Evolutionary conservation across 345 rosid genomes (phyloP), one percentile per base, ranked within the genome.

Genomic region (Lumnitzera littorea): DNA sequence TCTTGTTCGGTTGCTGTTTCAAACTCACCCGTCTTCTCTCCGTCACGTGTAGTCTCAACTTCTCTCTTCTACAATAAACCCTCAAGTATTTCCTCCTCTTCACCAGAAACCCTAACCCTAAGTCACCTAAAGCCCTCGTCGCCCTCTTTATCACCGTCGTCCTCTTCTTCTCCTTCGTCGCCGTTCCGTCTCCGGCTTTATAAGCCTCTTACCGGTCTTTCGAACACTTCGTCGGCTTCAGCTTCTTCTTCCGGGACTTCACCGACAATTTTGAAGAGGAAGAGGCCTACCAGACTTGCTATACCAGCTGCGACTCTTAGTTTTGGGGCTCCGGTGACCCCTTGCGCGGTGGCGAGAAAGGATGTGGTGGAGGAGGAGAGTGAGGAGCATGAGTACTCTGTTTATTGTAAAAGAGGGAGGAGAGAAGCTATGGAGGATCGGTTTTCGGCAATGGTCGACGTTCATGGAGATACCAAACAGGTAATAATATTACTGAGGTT

Each of bases 341-440:
- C 80, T 13, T 64, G 43, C 11, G 43, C 72, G 14, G 76, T 67
- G 0, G 75, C 36, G 13, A 53, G 55, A 31, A 74, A 77, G 43
- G 87, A 74, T 10, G 63, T 71, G 73, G 59, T 75, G 15, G 76
- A 53, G 68, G 68, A 68, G 53, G 92, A 86, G 76, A 79, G 63
- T 0, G 89, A 82, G 47, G 87, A 84, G 49, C 72, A 66, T 56
- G 95, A 82, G 12, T 89, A 82, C 53, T 82, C 89, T 9, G 96
- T 92, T 53, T 85, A 71, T 68, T 89, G 98, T 62, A 89, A 89
- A 76, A 80, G 78, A 82, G 98, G 98, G 24, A 85, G 89, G 74
- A 82, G 95, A 73, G 92, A 81, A 55, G 81, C 83, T 54, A 85
- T 89, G 96, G 98, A 92, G 64, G 98, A 92, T 77, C 90, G 98